Conservation (phyloP, 768 basidiomycete genomes). For the Lactifluus volemus region DNA sequence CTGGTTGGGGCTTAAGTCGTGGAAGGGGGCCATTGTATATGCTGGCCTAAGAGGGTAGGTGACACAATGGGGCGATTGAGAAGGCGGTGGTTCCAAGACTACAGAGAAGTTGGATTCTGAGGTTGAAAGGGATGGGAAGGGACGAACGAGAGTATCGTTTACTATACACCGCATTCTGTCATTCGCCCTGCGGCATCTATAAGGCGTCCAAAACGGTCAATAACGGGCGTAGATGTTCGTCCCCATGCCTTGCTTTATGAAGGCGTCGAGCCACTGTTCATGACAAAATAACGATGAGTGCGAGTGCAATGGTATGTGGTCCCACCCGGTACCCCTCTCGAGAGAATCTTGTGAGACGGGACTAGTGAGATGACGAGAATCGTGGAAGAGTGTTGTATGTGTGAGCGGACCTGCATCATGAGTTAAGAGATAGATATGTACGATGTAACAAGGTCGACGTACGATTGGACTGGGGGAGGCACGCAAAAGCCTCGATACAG, state of each 20-base stretch:
- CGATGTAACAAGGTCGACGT: constrained; percentile 20
- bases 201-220: constrained; percentile 51
- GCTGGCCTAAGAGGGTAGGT: constrained; percentile 60
- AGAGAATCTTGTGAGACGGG: constrained; percentile 41
- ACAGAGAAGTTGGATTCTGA: not conserved
- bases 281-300: not conserved
- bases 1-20: constrained; percentile 71
- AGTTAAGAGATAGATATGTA: not conserved
- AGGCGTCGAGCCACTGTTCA: constrained; percentile 51
- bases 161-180: constrained; percentile 39
- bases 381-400: constrained; percentile 46
- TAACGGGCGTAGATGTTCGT: constrained; percentile 36
- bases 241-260: constrained; percentile 47
- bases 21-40: constrained; percentile 64
- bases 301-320: not conserved
- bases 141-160: constrained; percentile 44
- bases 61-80: constrained; percentile 60
- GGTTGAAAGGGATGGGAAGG: not conserved
- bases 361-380: constrained; percentile 45
- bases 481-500: constrained; percentile 64
- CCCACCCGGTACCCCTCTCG: constrained; percentile 47
- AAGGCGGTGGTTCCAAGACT: constrained; percentile 51
- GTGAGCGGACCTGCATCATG: constrained; percentile 44
- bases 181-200: constrained; percentile 45
- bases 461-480: constrained; percentile 50